A percentile compares a stretch with the other conserved stretches of the same genome.
Conservation (phyloP, 805 yeast genomes). For the Yueomyces sinensis region DNA sequence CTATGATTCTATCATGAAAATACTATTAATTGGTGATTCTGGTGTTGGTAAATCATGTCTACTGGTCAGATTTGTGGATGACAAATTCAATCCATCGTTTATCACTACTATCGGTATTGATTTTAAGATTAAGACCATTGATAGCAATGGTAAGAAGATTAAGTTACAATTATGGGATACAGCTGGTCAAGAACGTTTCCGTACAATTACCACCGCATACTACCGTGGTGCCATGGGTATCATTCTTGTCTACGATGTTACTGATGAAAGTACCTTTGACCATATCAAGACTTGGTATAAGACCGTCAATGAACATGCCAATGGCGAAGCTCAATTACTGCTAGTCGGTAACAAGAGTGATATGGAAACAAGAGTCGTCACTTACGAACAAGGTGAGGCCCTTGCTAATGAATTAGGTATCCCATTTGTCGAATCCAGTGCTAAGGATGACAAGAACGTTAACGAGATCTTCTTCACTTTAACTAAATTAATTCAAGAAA, state of each 20-base stretch:
- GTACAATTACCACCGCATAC: conserved; percentile 88
- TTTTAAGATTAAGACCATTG: conserved; percentile 93
- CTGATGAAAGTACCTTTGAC: conserved; percentile 83
- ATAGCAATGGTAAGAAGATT: conserved; percentile 81
- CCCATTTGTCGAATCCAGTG: conserved; percentile 92
- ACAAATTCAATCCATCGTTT: conserved; percentile 90
- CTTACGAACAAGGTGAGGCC: conserved; percentile 80
- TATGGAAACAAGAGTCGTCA: conserved; percentile 74
- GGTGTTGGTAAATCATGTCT: conserved; percentile 86
- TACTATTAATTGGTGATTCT: conserved; percentile 87
- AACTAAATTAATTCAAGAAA: conserved; percentile 77
- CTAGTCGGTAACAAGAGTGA: conserved; percentile 95
- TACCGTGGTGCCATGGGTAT: conserved; percentile 87
- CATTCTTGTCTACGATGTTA: conserved; percentile 70
- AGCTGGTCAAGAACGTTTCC: conserved; percentile 93
- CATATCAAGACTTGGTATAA: conserved; percentile 91
- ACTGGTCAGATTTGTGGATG: conserved; percentile 85
- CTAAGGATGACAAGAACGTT: conserved; percentile 86
- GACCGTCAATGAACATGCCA: conserved; percentile 93
- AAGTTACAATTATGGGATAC: conserved; percentile 96
- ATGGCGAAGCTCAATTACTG: conserved; percentile 87
- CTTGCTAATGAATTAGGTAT: conserved; percentile 77
- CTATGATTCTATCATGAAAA: conserved; percentile 83
- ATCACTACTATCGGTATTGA: conserved; percentile 98
- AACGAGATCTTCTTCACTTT: conserved; percentile 83